Percentiles rank a stretch among this genome's conserved stretches.
These are phyloP conservation scores for Alternaria brassicicola DNA, from an alignment of 2,329 filamentous ascomycete genomes.

Conservation along the genomic window DNA sequence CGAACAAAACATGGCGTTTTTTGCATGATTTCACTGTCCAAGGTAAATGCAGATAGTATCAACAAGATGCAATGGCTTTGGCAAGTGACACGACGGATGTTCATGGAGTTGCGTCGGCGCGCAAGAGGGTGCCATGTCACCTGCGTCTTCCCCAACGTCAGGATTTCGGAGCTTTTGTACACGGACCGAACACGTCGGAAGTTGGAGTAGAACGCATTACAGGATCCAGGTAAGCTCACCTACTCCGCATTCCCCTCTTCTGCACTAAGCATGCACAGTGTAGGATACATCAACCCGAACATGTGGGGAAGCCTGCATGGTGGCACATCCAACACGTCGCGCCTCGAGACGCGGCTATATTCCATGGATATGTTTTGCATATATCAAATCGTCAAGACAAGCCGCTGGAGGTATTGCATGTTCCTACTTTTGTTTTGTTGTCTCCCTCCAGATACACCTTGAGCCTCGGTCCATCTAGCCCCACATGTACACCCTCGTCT, in stretches of 20 bases:
- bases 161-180: not conserved
- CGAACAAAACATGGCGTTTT: not conserved
- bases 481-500: conserved; percentile 28
- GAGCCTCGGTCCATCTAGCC: not conserved
- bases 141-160: not conserved
- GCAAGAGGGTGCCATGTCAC: not conserved
- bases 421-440: not conserved
- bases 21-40: not conserved
- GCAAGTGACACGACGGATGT: not conserved
- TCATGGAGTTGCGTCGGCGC: not conserved
- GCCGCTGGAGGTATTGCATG: not conserved
- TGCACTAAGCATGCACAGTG: not conserved
- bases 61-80: not conserved
- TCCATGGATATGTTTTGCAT: not conserved
- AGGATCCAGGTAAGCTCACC: not conserved
- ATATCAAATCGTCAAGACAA: not conserved
- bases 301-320: conserved; percentile 20
- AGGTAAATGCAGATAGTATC: not conserved
- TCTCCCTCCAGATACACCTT: not conserved
- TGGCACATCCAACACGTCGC: not conserved
- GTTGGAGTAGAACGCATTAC: not conserved
- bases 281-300: conserved; percentile 8
- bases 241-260: conserved; percentile 24
- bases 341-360: not conserved
- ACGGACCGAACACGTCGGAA: not conserved